Base-by-base conservation (phyloP, 768 basidiomycete species). In the Termitomyces sp. region DNA sequence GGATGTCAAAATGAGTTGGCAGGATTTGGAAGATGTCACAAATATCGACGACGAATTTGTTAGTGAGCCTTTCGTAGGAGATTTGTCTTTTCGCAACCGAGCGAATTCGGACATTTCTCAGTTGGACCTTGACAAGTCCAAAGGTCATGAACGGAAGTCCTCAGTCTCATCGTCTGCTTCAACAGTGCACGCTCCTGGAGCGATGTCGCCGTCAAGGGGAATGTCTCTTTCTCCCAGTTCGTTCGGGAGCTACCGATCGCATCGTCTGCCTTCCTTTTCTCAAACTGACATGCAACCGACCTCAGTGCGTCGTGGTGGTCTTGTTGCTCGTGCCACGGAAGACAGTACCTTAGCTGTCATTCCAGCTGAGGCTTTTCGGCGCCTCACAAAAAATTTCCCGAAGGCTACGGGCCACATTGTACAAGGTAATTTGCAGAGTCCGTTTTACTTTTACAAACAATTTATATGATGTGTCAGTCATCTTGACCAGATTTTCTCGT, bases 301-400 rank as follows among this genome's bases (percentile, higher is more conserved):
- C n/a, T 68, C 72, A 8, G 65, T 77, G 44, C 82, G 84, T 64
- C 82, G 85, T 64, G 90, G 90, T 63, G 90, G 90, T 5, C 85
- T 90, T 5, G 85, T 98, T 22, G 95, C 94, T n/a, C 80, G 96
- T 37, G 97, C 97, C 7, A 88, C 88, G 5, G 90, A 92, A 54
- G 97, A 99, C 65, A 91, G 91, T 5, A 98, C 97, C 2, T 76
- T 99, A 20, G 97, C 96, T n/a, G 96, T 99, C 10, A 98, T 99
- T 55, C 97, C 97, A 26, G 96, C 97, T 2, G 94, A 98, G 69
- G 97, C 96, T 4, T 99, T 99, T 73, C 80, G 89, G 55, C 80
- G 94, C 50, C 75, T 99, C 41, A 98, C 96, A 3, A 92, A 95
- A 73, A 94, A 96, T 68, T 97, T 90, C 64, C 97, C 97, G 0